A percentile compares a stretch with the other conserved stretches of the same genome.
phyloP scores from a whole-genome alignment of 2,329 filamentous ascomycete genomes.

The Ceratocystis destructans region DNA sequence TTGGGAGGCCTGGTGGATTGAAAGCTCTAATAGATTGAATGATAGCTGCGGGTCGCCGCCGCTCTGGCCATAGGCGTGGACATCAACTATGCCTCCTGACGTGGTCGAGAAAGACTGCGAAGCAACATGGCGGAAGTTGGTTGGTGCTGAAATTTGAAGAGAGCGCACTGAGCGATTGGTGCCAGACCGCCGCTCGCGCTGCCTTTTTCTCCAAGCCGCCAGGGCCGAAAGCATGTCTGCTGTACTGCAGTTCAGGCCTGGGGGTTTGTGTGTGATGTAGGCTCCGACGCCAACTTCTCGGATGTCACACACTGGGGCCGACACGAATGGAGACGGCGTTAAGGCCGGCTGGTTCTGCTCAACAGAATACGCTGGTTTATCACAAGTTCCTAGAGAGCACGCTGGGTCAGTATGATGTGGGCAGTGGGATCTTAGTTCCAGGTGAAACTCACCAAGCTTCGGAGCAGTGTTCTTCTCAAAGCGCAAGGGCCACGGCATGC shows the following conservation, averaged over 20 bases:
- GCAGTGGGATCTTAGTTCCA: too few species aligned
- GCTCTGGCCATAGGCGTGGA: conserved; percentile 1
- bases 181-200: conserved; percentile 8
- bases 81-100: neutral
- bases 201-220: conserved; percentile 28
- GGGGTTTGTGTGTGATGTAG: conserved; percentile 24
- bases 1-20: conserved; percentile 33
- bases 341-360: conserved; percentile 12
- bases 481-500: conserved; percentile 6
- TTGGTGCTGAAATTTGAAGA: conserved; percentile 44
- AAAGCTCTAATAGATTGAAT: conserved; percentile 44
- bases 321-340: conserved; percentile 18
- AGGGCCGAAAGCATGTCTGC: conserved; percentile 24
- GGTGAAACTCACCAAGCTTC: neutral
- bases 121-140: conserved; percentile 41
- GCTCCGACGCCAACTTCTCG: conserved; percentile 25
- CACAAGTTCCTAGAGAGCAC: neutral
- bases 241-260: conserved; percentile 20
- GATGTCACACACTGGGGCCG: conserved; percentile 24
- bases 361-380: conserved; percentile 1
- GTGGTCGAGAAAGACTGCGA: conserved; percentile 16
- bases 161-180: conserved; percentile 27
- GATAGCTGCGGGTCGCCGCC: conserved; percentile 25
- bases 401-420: neutral
- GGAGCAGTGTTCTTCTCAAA: neutral